A percentile compares a stretch with the other conserved stretches of the same genome.
Conservation (phyloP, 108 stramenopile species). For the Bacterosira constricta region DNA sequence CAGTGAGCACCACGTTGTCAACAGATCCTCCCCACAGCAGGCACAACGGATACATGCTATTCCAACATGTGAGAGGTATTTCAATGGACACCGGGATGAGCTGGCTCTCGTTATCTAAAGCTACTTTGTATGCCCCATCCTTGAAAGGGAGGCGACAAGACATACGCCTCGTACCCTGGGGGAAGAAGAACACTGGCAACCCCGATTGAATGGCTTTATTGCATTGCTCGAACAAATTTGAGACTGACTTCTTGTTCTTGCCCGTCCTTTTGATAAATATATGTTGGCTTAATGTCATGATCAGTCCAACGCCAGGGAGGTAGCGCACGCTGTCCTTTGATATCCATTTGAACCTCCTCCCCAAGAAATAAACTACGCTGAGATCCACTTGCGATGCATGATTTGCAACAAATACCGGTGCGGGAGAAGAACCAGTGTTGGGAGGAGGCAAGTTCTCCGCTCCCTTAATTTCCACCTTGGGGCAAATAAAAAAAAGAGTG, state of each 20-base stretch:
- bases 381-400: slow-evolving; percentile 82
- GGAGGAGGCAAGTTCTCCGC: slow-evolving; percentile 68
- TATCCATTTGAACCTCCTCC: slow-evolving; percentile 77
- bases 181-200: slow-evolving; percentile 85
- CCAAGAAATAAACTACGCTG: slow-evolving; percentile 54
- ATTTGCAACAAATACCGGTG: slow-evolving; percentile 81
- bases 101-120: slow-evolving; percentile 55
- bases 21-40: slow-evolving; percentile 45
- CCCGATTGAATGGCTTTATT: slow-evolving; percentile 70
- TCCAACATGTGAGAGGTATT: slow-evolving; percentile 75
- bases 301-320: slow-evolving; percentile 79
- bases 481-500: slow-evolving; percentile 41
- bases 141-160: slow-evolving; percentile 77
- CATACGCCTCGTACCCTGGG: slow-evolving; percentile 85
- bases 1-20: slow-evolving; percentile 61
- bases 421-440: slow-evolving; percentile 44
- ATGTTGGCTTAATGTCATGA: slow-evolving; percentile 71
- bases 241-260: slow-evolving; percentile 56
- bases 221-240: slow-evolving; percentile 69
- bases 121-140: slow-evolving; percentile 83
- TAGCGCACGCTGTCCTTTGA: slow-evolving; percentile 69
- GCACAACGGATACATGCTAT: slow-evolving; percentile 72
- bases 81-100: slow-evolving; percentile 78
- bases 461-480: slow-evolving; percentile 57
- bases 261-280: slow-evolving; percentile 72